These are phyloP conservation scores for Daldinia bambusicola DNA, from an alignment of 495 filamentous ascomycete genomes.

Conservation along the genomic window DNA sequence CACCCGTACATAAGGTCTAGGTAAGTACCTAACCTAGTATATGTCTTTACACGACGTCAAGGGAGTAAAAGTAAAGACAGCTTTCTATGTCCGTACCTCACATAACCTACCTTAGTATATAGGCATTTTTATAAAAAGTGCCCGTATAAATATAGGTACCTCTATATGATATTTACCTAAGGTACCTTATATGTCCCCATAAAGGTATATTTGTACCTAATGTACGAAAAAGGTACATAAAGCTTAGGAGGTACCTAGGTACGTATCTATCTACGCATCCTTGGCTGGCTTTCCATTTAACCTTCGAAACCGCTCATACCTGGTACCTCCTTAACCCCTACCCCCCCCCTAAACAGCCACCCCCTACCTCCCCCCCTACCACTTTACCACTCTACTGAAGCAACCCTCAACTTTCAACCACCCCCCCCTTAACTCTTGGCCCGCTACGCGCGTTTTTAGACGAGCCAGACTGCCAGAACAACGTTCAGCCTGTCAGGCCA, in stretches of 20 bases:
- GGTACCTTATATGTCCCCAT: too few relatives aligned
- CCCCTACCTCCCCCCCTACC: constrained; percentile 9
- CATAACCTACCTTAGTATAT: too few relatives aligned
- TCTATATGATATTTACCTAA: too few relatives aligned
- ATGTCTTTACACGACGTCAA: background rate
- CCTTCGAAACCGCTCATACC: background rate
- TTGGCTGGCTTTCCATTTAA: background rate
- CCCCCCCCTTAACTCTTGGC: constrained; percentile 20
- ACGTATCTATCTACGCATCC: background rate
- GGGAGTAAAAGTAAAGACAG: too few relatives aligned
- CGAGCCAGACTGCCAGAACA: constrained; percentile 21
- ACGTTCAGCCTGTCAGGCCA: constrained; percentile 37
- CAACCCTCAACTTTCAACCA: background rate
- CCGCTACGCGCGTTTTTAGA: constrained; percentile 35
- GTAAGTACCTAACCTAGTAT: too few relatives aligned
- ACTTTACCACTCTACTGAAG: background rate
- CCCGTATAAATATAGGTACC: background rate
- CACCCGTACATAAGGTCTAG: constrained; percentile 2
- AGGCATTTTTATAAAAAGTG: too few relatives aligned
- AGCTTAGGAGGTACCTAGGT: background rate
- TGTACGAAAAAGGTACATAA: constrained; percentile 1
- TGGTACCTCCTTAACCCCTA: background rate
- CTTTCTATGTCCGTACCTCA: too few relatives aligned
- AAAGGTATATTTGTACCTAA: too few relatives aligned
- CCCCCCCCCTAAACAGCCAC: background rate